Conservation (phyloP, 306 rosid species). For the Trifolium dubium region DNA sequence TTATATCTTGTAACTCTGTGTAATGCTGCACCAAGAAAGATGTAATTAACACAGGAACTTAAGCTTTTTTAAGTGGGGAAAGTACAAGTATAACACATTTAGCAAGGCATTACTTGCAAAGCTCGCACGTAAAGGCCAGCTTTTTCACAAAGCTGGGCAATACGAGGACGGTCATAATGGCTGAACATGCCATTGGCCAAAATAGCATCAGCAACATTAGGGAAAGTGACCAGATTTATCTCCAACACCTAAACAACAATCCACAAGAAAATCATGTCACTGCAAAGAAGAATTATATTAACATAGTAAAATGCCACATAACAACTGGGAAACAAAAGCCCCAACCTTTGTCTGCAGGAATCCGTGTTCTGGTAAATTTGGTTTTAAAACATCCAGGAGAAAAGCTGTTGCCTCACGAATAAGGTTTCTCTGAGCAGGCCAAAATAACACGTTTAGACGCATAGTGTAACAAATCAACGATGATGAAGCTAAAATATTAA, state of each 20-base stretch:
- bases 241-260: constrained; percentile 77
- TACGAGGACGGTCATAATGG: constrained; percentile 97
- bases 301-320: constrained; percentile 4
- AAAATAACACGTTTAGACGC: constrained; percentile 25
- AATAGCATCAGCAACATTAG: constrained; percentile 98
- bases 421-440: constrained; percentile 78
- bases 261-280: constrained; percentile 40
- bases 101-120: constrained; percentile 71
- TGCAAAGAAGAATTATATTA: constrained; percentile 17
- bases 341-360: constrained; percentile 91
- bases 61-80: constrained; percentile 22
- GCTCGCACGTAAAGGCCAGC: constrained; percentile 98
- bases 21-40: constrained; percentile 82
- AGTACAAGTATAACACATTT: constrained; percentile 26
- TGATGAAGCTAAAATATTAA: constrained; percentile 25
- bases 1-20: constrained; percentile 93
- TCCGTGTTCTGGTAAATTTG: constrained; percentile 94
- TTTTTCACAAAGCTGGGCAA: constrained; percentile 97
- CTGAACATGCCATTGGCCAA: constrained; percentile 99
- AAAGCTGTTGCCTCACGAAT: constrained; percentile 99
- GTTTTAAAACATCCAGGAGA: constrained; percentile 92
- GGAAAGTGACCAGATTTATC: constrained; percentile 96
- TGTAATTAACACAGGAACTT: constrained; percentile 31
- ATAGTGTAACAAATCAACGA: constrained; percentile 7
- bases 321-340: constrained; percentile 31